Conservation (phyloP, 345 rosid genomes). For the Eutrema heterophyllum region DNA sequence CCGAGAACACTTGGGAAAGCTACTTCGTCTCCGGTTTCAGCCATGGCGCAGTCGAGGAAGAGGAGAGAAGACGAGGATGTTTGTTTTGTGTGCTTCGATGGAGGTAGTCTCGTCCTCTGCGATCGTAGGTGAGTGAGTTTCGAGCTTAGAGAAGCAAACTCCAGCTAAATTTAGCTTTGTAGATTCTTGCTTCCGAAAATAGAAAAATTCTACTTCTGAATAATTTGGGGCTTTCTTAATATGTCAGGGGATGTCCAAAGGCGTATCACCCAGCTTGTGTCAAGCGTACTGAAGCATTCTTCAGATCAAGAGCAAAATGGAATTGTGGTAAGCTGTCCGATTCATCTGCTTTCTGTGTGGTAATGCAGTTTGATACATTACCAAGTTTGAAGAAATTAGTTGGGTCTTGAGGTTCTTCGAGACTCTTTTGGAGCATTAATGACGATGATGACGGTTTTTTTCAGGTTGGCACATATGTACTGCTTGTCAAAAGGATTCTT, state of each 20-base stretch:
- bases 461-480: slow-evolving; percentile 98
- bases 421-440: neutral
- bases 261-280: slow-evolving; percentile 91
- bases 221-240: neutral
- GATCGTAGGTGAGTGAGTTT: slow-evolving; percentile 78
- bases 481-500: slow-evolving; percentile 71
- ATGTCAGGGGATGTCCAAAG: slow-evolving; percentile 90
- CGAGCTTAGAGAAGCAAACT: neutral
- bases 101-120: slow-evolving; percentile 90
- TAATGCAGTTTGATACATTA: neutral
- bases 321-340: slow-evolving; percentile 63
- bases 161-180: neutral
- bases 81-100: slow-evolving; percentile 97
- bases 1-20: slow-evolving; percentile 37
- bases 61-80: slow-evolving; percentile 86
- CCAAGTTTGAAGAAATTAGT: neutral
- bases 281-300: slow-evolving; percentile 86
- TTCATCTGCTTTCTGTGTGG: neutral
- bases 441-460: slow-evolving; percentile 1
- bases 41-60: slow-evolving; percentile 27
- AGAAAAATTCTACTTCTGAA: neutral
- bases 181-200: neutral
- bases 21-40: slow-evolving; percentile 10
- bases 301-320: slow-evolving; percentile 86
- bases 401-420: neutral